phyloP scores from a whole-genome alignment of 306 rosid species.

The Phaseolus lunatus region DNA sequence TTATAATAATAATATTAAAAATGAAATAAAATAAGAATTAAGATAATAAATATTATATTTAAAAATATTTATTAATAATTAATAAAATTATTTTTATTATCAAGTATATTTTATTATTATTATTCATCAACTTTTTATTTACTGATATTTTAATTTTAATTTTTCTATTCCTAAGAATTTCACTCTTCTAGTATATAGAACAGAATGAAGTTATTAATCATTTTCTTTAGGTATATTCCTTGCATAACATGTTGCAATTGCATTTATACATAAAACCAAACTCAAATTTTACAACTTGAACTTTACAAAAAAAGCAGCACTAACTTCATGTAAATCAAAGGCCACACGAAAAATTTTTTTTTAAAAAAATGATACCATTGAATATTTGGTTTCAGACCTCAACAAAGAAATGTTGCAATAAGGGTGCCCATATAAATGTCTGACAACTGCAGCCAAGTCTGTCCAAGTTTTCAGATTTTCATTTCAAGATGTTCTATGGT shows the following conservation, averaged over 20 bases:
- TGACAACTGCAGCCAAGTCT: neutral
- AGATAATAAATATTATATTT: too few relatives aligned
- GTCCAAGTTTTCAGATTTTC: slow-evolving; percentile 28
- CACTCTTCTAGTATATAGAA: neutral
- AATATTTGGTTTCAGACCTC: neutral
- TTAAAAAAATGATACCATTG: neutral
- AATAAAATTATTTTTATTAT: too few relatives aligned
- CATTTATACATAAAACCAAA: neutral
- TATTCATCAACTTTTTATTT: too few relatives aligned
- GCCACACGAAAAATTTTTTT: neutral
- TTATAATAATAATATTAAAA: too few relatives aligned
- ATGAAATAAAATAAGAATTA: too few relatives aligned
- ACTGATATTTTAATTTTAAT: too few relatives aligned
- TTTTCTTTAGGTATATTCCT: neutral
- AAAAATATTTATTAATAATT: too few relatives aligned
- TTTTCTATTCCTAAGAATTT: neutral
- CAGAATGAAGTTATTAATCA: neutral
- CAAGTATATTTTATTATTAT: too few relatives aligned
- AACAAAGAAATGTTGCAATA: neutral
- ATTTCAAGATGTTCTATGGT: neutral
- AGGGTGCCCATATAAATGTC: neutral
- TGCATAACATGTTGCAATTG: neutral
- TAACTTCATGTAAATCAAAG: neutral
- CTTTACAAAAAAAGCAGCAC: neutral
- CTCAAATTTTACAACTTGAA: neutral